A percentile compares a stretch with the other conserved stretches of the same genome.
phyloP scores from a whole-genome alignment of 2,329 filamentous ascomycete species.

The Fusarium mundagurra region DNA sequence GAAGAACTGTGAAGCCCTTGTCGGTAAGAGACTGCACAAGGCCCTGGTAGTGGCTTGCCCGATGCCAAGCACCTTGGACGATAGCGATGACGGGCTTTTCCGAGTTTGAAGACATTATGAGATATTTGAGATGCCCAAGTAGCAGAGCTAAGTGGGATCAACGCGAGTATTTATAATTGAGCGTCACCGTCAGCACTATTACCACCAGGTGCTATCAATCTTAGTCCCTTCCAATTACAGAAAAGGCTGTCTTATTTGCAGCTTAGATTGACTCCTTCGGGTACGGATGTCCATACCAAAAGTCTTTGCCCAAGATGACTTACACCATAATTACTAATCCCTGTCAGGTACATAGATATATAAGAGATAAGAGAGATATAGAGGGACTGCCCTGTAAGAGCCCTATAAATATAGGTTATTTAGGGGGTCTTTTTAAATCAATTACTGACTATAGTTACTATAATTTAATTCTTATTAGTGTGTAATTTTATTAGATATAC shows the following conservation, averaged over 20 bases:
- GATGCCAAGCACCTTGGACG: slow-evolving; percentile 21
- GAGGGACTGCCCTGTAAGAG: no score
- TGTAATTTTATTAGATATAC: no score
- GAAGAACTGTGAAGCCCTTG: slow-evolving; percentile 4
- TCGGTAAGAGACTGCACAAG: not conserved
- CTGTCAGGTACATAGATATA: no score
- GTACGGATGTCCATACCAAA: no score
- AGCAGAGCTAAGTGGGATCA: accelerated
- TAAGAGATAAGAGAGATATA: no score
- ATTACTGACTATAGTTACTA: no score
- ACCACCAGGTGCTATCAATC: not conserved
- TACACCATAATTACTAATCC: no score
- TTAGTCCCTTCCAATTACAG: accelerated
- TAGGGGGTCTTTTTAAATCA: no score
- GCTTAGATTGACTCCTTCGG: not conserved
- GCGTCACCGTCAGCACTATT: not conserved
- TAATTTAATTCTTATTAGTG: no score
- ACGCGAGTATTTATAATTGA: not conserved
- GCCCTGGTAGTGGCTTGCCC: slow-evolving; percentile 1
- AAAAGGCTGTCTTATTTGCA: not conserved
- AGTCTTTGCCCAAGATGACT: no score
- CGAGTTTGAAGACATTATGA: not conserved
- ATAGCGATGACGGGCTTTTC: slow-evolving; percentile 11
- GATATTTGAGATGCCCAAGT: accelerated
- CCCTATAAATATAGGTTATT: no score